These are phyloP conservation scores for Scutellaria galericulata DNA, from an alignment of 257 asterid genomes.

Conservation along the genomic window DNA sequence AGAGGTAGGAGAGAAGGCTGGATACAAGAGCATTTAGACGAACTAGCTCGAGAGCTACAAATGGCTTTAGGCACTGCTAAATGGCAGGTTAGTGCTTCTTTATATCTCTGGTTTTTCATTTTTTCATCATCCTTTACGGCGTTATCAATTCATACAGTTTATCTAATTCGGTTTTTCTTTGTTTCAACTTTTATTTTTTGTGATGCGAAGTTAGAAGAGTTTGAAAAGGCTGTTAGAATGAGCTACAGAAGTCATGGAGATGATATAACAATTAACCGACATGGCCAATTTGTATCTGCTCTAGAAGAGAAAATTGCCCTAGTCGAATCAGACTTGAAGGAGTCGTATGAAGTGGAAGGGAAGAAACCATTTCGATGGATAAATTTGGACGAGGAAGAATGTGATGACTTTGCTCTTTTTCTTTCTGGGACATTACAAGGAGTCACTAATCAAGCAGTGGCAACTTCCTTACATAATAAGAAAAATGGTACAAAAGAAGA, in stretches of 20 bases:
- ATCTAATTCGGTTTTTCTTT: too few relatives aligned
- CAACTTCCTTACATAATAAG: slow-evolving; percentile 35
- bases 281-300: slow-evolving; percentile 66
- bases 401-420: slow-evolving; percentile 70
- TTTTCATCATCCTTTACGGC: too few relatives aligned
- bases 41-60: slow-evolving; percentile 67
- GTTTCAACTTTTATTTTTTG: neutral
- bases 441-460: slow-evolving; percentile 36
- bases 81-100: slow-evolving; percentile 67
- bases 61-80: slow-evolving; percentile 85
- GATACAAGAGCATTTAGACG: slow-evolving; percentile 53
- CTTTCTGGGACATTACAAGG: slow-evolving; percentile 51
- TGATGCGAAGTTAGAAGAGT: slow-evolving; percentile 68
- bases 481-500: slow-evolving; percentile 40
- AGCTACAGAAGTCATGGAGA: slow-evolving; percentile 66
- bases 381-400: slow-evolving; percentile 63
- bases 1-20: slow-evolving; percentile 63
- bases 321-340: slow-evolving; percentile 65
- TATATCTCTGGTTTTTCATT: too few relatives aligned
- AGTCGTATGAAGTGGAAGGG: slow-evolving; percentile 54
- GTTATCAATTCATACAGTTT: neutral
- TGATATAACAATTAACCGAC: slow-evolving; percentile 64
- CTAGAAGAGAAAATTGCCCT: slow-evolving; percentile 62
- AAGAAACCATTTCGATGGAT: slow-evolving; percentile 73
- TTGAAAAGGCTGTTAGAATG: slow-evolving; percentile 69